Percentiles rank a stretch among this genome's conserved stretches.
phyloP scores from a whole-genome alignment of 2,329 filamentous ascomycete species.

The Fusarium illudens region DNA sequence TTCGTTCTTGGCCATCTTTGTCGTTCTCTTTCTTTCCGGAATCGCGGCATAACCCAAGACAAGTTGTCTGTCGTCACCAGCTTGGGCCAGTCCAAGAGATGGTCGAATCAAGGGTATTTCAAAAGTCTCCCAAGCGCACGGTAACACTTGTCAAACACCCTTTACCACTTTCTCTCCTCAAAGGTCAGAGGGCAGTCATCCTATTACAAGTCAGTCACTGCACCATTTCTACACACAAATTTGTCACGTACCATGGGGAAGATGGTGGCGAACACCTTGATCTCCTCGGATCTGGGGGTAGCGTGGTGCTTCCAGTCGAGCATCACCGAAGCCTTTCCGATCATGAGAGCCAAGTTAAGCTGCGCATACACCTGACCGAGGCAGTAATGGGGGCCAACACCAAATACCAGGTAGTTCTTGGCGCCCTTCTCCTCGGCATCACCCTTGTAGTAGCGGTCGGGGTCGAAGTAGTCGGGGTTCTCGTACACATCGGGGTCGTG shows the following conservation, averaged over 20 bases:
- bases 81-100: slow-evolving; percentile 5
- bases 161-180: slow-evolving; percentile 60
- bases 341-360: slow-evolving; percentile 85
- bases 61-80: not conserved
- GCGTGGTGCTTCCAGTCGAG: slow-evolving; percentile 91
- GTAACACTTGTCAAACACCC: slow-evolving; percentile 3
- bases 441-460: slow-evolving; percentile 89
- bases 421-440: slow-evolving; percentile 84
- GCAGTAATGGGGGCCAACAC: slow-evolving; percentile 95
- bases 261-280: slow-evolving; percentile 98
- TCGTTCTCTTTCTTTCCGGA: slow-evolving; percentile 23
- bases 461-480: slow-evolving; percentile 87
- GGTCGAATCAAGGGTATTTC: slow-evolving; percentile 4
- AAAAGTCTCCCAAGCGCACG: slow-evolving; percentile 9
- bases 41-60: not conserved
- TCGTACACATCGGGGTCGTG: slow-evolving; percentile 93
- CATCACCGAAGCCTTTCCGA: slow-evolving; percentile 87
- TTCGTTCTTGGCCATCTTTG: slow-evolving; percentile 2
- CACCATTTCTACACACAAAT: not conserved
- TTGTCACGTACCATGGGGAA: slow-evolving; percentile 83
- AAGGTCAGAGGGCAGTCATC: slow-evolving; percentile 87
- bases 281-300: slow-evolving; percentile 86
- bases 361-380: slow-evolving; percentile 92
- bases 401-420: slow-evolving; percentile 98
- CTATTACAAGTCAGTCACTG: slow-evolving; percentile 54